phyloP scores from a whole-genome alignment of 345 rosid genomes.

The Pistacia atlantica region DNA sequence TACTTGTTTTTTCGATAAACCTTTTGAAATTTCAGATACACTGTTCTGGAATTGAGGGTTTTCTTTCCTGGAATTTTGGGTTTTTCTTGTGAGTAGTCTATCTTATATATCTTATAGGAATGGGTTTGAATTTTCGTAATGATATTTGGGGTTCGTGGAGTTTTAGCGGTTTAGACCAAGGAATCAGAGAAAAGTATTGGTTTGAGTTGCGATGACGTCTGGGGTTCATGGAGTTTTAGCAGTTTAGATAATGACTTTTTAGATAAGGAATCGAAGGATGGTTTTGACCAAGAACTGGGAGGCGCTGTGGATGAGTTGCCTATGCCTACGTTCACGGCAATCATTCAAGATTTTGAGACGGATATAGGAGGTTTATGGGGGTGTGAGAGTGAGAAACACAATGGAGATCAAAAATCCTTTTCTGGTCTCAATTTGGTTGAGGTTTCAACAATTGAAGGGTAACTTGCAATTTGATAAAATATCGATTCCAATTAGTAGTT shows the following conservation, averaged over 20 bases:
- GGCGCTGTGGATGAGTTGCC: constrained; percentile 58
- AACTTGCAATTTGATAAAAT: constrained; percentile 17
- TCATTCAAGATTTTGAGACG: constrained; percentile 71
- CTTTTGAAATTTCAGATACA: neutral
- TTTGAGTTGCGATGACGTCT: constrained; percentile 19
- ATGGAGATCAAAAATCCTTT: constrained; percentile 51
- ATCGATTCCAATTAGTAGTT: constrained; percentile 19
- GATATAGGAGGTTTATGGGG: constrained; percentile 38
- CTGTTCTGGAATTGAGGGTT: constrained; percentile 30
- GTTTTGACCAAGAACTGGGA: neutral
- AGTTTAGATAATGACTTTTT: constrained; percentile 23
- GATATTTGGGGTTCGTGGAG: neutral
- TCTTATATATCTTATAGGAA: too few relatives aligned
- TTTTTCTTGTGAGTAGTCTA: neutral
- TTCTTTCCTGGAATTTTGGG: constrained; percentile 9
- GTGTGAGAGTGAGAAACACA: constrained; percentile 36
- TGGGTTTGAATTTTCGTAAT: too few relatives aligned
- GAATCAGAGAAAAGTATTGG: too few relatives aligned
- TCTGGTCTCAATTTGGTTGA: constrained; percentile 78
- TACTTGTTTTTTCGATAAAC: neutral
- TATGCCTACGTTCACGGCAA: constrained; percentile 55
- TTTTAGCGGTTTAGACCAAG: too few relatives aligned
- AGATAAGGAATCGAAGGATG: constrained; percentile 10
- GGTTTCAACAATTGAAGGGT: constrained; percentile 43
- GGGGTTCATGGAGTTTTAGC: constrained; percentile 15